A percentile compares a stretch with the other conserved stretches of the same genome.
Evolutionary conservation across 129 eudicot genomes (phyloP).

Genomic region (Escallonia herrerae): DNA sequence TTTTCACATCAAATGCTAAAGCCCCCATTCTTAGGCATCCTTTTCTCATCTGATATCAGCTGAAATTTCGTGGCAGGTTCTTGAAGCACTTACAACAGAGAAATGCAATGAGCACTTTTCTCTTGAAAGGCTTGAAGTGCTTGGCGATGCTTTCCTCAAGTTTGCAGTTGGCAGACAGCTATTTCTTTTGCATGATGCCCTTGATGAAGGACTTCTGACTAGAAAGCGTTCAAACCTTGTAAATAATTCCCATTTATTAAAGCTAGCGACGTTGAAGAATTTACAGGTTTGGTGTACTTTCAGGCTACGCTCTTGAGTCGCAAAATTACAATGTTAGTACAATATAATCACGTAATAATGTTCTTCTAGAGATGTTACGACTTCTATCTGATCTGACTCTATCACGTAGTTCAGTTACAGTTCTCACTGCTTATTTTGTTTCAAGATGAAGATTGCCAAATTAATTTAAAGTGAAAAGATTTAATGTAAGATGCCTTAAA

Average conservation of each 20-base stretch:
- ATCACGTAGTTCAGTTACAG: too few relatives aligned
- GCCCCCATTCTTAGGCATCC: too few relatives aligned
- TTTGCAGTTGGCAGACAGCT: slow-evolving; percentile 90
- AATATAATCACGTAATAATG: background rate
- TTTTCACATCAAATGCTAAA: slow-evolving; percentile 1
- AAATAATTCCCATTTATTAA: slow-evolving; percentile 65
- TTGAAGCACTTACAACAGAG: slow-evolving; percentile 97
- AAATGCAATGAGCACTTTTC: slow-evolving; percentile 76
- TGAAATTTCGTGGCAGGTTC: slow-evolving; percentile 43
- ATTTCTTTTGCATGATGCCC: slow-evolving; percentile 51
- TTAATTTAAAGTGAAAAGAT: too few relatives aligned
- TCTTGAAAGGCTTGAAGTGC: slow-evolving; percentile 97
- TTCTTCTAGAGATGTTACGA: background rate
- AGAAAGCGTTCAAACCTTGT: slow-evolving; percentile 76
- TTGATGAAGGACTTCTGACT: slow-evolving; percentile 95
- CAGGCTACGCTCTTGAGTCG: background rate
- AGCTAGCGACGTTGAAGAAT: slow-evolving; percentile 44
- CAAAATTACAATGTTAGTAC: background rate
- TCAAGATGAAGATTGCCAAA: too few relatives aligned
- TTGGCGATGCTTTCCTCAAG: slow-evolving; percentile 95
- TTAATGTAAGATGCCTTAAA: too few relatives aligned
- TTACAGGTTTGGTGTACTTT: slow-evolving; percentile 53
- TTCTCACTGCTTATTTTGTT: too few relatives aligned
- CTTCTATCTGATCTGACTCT: too few relatives aligned
- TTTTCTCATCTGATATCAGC: background rate